These are phyloP conservation scores for Tetrahymena thermophila DNA, from an alignment of 73 alveolate genomes.

Conservation along the genomic window DNA sequence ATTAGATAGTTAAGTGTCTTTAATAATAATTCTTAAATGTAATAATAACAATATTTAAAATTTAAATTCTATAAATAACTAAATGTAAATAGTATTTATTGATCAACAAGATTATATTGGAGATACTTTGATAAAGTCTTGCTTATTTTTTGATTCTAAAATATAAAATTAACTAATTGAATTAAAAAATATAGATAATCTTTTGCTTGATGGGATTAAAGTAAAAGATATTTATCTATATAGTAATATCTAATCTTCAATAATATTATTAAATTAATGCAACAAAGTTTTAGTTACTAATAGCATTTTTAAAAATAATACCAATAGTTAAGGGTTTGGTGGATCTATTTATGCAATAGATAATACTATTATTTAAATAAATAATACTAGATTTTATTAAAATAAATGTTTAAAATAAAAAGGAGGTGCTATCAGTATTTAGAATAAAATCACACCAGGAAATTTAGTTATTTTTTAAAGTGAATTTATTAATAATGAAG, in stretches of 20 bases:
- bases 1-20: too few relatives aligned
- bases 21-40: too few relatives aligned
- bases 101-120: background rate
- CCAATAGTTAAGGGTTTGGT: background rate
- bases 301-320: background rate
- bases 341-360: background rate
- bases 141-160: background rate
- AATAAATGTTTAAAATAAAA: background rate
- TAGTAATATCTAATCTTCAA: background rate
- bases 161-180: too few relatives aligned
- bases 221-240: background rate
- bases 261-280: too few relatives aligned
- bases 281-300: background rate
- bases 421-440: background rate
- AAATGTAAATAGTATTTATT: too few relatives aligned
- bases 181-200: too few relatives aligned
- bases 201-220: too few relatives aligned
- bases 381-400: background rate
- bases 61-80: background rate
- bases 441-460: background rate
- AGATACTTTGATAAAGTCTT: background rate
- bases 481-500: background rate
- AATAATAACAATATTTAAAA: too few relatives aligned
- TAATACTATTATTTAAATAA: too few relatives aligned
- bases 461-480: background rate